Evolutionary conservation across 805 yeast genomes (phyloP).

Genomic region (Maudiozyma pseudohumilis): DNA sequence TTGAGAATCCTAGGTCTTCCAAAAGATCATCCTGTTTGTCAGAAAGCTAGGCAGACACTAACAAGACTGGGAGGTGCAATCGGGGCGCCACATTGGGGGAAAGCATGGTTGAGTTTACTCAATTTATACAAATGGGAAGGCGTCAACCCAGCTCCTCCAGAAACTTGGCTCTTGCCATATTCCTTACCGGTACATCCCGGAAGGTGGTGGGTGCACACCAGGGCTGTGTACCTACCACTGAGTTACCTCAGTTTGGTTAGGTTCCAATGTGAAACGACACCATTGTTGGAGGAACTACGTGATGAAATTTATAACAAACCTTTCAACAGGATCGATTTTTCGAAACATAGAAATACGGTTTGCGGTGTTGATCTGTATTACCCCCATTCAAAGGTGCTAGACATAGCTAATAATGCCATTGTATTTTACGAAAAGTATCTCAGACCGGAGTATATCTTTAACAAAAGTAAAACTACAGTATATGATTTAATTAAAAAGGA

Average conservation of each 20-base stretch:
- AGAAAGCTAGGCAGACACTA: constrained; percentile 63
- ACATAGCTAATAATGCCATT: constrained; percentile 50
- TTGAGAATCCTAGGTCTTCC: constrained; percentile 72
- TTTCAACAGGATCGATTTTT: constrained; percentile 58
- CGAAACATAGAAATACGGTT: constrained; percentile 65
- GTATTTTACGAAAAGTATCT: constrained; percentile 58
- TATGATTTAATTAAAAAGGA: constrained; percentile 67
- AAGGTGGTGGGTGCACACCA: constrained; percentile 97
- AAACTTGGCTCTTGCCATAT: constrained; percentile 82
- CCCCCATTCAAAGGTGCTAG: constrained; percentile 70
- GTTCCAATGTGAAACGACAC: constrained; percentile 49
- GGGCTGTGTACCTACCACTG: constrained; percentile 81
- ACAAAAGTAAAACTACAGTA: constrained; percentile 40
- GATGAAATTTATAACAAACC: constrained; percentile 64
- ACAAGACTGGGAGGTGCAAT: constrained; percentile 78
- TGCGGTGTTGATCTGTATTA: constrained; percentile 90
- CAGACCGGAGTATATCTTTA: constrained; percentile 65
- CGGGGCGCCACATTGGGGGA: constrained; percentile 95
- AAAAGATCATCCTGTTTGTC: constrained; percentile 65
- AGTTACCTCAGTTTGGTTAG: constrained; percentile 64
- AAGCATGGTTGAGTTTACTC: constrained; percentile 74
- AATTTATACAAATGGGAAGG: constrained; percentile 91
- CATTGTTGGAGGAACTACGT: constrained; percentile 57
- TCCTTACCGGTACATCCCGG: constrained; percentile 81
- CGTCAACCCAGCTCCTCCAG: constrained; percentile 97